Percentiles rank a stretch among this genome's conserved stretches.
phyloP scores from a whole-genome alignment of 768 basidiomycete species.

The Mycena venus region DNA sequence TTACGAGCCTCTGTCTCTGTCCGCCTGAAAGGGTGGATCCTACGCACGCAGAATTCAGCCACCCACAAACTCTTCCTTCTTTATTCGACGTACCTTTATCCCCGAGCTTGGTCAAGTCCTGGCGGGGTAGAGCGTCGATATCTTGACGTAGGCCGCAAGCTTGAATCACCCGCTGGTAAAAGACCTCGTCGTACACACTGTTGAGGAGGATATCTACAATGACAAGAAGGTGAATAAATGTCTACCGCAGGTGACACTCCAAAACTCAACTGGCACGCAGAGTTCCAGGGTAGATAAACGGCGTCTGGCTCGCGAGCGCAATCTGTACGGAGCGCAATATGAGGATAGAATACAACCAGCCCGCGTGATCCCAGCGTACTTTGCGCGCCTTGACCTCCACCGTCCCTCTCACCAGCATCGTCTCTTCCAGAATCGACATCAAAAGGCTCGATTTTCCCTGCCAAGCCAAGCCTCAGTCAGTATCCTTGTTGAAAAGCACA shows the following conservation, averaged over 20 bases:
- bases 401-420: not conserved
- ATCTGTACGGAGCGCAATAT: not conserved
- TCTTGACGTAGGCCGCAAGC: conserved; percentile 24
- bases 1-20: conserved; percentile 19
- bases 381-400: conserved; percentile 13
- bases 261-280: conserved; percentile 20
- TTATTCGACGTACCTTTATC: conserved; percentile 10
- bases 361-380: not conserved
- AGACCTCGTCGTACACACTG: conserved; percentile 13
- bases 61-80: no score
- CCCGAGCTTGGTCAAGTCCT: conserved; percentile 21
- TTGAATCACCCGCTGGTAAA: conserved; percentile 25
- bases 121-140: conserved; percentile 17
- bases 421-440: conserved; percentile 28
- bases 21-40: conserved; percentile 26
- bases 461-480: not conserved
- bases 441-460: conserved; percentile 30
- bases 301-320: conserved; percentile 22
- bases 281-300: conserved; percentile 27
- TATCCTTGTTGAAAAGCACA: no score
- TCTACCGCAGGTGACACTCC: no score
- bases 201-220: conserved; percentile 24
- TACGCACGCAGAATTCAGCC: not conserved
- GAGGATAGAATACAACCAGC: not conserved
- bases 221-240: no score